Conservation (phyloP, 2,329 filamentous ascomycete species). For the Blastomyces percursus region DNA sequence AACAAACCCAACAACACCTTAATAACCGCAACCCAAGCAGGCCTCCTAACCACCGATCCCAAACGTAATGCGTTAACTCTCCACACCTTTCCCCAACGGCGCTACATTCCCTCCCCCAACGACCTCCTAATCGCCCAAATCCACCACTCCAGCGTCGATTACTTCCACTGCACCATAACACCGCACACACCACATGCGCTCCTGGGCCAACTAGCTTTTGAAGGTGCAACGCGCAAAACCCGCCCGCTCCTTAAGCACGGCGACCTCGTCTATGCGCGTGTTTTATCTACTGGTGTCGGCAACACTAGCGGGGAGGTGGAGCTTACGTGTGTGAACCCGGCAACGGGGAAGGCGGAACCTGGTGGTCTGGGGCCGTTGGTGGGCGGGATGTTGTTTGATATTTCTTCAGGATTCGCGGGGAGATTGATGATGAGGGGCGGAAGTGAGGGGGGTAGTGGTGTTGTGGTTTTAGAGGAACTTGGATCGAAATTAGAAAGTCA, state of each 20-base stretch:
- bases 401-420: constrained; percentile 73
- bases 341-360: constrained; percentile 75
- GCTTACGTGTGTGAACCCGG: constrained; percentile 75
- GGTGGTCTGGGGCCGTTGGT: constrained; percentile 76
- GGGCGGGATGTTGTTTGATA: constrained; percentile 74
- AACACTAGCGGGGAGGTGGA: constrained; percentile 72
- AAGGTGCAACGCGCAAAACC: constrained; percentile 84
- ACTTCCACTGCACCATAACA: constrained; percentile 69
- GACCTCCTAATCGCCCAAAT: constrained; percentile 86
- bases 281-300: constrained; percentile 64
- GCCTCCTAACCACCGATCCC: constrained; percentile 27
- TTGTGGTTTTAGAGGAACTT: constrained; percentile 69
- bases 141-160: constrained; percentile 61
- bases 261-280: constrained; percentile 78
- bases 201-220: constrained; percentile 83
- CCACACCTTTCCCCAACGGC: constrained; percentile 27
- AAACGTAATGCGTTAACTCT: constrained; percentile 32
- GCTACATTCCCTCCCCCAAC: constrained; percentile 70
- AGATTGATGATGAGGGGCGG: constrained; percentile 52
- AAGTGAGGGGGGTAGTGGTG: constrained; percentile 33
- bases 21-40: constrained; percentile 33
- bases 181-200: constrained; percentile 52
- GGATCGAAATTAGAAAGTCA: constrained; percentile 55
- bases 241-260: constrained; percentile 64
- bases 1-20: constrained; percentile 57